Evolutionary conservation across 108 stramenopile genomes (phyloP).

Genomic region (Fistulifera pelliculosa): DNA sequence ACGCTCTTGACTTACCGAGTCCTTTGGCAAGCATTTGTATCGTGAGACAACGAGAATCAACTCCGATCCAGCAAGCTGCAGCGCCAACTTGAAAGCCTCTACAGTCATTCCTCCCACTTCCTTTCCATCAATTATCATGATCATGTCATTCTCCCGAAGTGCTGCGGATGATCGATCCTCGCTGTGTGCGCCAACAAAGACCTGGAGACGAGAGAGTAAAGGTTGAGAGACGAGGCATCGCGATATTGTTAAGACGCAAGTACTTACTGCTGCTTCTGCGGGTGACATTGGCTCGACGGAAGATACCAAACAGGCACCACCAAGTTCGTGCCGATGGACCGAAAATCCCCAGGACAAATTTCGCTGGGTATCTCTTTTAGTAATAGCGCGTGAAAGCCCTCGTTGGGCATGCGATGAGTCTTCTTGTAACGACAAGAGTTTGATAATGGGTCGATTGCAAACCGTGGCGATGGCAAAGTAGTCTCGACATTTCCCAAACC

Average conservation of each 20-base stretch:
- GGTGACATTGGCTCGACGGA: conserved; percentile 50
- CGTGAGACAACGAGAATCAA: conserved; percentile 29
- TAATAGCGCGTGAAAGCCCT: conserved; percentile 40
- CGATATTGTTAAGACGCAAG: conserved; percentile 9
- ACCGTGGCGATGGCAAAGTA: conserved; percentile 29
- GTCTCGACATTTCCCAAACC: conserved; percentile 23
- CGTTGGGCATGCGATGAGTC: conserved; percentile 49
- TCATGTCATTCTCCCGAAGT: conserved; percentile 59
- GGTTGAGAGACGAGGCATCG: not conserved
- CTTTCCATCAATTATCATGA: conserved; percentile 60
- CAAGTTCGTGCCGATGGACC: conserved; percentile 54
- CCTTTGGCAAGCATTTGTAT: conserved; percentile 13
- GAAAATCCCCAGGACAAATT: conserved; percentile 62
- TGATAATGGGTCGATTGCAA: conserved; percentile 39
- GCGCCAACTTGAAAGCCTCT: conserved; percentile 44
- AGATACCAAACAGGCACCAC: conserved; percentile 68
- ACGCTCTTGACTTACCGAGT: conserved; percentile 2
- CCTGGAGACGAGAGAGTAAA: not conserved
- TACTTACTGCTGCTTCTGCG: conserved; percentile 60
- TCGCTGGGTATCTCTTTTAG: conserved; percentile 44
- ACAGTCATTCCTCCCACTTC: conserved; percentile 58
- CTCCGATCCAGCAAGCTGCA: conserved; percentile 29
- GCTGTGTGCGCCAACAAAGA: not conserved
- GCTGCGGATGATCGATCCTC: conserved; percentile 11
- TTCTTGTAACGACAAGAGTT: conserved; percentile 35